Base-by-base conservation (phyloP, 2,329 filamentous ascomycete genomes). In the Fusarium kyushuense region DNA sequence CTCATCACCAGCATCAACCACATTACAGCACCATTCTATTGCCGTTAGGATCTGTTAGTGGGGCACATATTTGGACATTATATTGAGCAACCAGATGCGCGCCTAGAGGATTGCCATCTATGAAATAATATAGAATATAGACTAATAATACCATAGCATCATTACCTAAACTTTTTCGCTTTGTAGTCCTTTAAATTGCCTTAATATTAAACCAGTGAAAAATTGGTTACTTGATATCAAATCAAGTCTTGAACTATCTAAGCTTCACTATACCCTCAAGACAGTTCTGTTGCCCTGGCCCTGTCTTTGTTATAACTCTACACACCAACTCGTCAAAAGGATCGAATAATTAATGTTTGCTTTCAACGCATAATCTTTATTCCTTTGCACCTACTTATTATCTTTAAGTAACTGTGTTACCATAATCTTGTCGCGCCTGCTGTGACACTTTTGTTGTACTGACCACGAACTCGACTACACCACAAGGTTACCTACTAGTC, bases 41-140 rank as follows among this genome's bases (percentile, higher is more conserved):
- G 35, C 40, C 72, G 73, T 76, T 73, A 75, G 58, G 38, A 69
- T 35, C 17, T 71, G 75, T 65, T 77, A 76, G 65, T 43, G 64
- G 58, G 63, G 66, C 75, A 77, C 75, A 46, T 64, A 13, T 14
- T 36, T 36, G 21, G 43, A 36, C 53, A 36, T 27, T 23, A 63
- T 29, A 36, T 47, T 23, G 11, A 43, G 35, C 17, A 57, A 16
- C n/a, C 27, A n/a, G 54, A 58, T 54, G 45, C 16, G 51, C 33
- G 46, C 47, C 42, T 47, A 48, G 51, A 51, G 19, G 23, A 46
- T 21, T n/a, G 30, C 41, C 36, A 63, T 36, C 17, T 29, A 46
- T 36, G 42, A 32, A 42, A 51, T 43, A 33, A 33, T 52, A 41
- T 49, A 49, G 42, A 63, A 42, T 35, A 63, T 52, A 66, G 30